phyloP scores from a whole-genome alignment of 2,329 filamentous ascomycete species.

The Aspergillus ruber region DNA sequence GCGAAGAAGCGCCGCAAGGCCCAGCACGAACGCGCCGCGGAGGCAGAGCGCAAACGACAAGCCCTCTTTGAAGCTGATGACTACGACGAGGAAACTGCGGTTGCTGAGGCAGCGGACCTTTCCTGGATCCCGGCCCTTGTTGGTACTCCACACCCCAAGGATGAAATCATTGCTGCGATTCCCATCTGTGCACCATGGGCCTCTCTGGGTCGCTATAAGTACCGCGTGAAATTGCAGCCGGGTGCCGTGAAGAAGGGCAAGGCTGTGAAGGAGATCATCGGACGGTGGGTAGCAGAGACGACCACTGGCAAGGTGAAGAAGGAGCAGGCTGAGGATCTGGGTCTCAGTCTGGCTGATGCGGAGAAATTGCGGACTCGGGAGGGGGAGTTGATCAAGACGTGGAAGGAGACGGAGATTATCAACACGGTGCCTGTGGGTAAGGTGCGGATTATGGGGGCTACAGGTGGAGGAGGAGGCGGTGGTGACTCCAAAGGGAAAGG shows the following conservation, averaged over 20 bases:
- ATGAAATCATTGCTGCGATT: conserved; percentile 61
- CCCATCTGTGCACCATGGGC: conserved; percentile 59
- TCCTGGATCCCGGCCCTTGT: conserved; percentile 62
- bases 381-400: conserved; percentile 71
- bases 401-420: conserved; percentile 76
- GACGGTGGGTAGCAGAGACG: conserved; percentile 66
- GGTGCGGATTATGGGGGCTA: conserved; percentile 69
- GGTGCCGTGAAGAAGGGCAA: conserved; percentile 90
- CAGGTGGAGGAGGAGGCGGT: conserved; percentile 42
- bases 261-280: conserved; percentile 83
- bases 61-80: conserved; percentile 63
- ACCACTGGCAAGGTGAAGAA: conserved; percentile 39
- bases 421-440: conserved; percentile 75
- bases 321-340: conserved; percentile 53
- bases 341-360: conserved; percentile 46
- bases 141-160: conserved; percentile 69
- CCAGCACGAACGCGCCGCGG: conserved; percentile 72
- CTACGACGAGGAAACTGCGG: conserved; percentile 49
- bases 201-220: conserved; percentile 67
- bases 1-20: conserved; percentile 68
- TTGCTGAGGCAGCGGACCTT: conserved; percentile 45
- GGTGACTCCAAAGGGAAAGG: conserved; percentile 16
- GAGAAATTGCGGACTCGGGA: conserved; percentile 82
- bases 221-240: conserved; percentile 91
- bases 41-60: conserved; percentile 56